Conservation (phyloP, 1,284 basidiomycete genomes). For the Coniophora puteana region DNA sequence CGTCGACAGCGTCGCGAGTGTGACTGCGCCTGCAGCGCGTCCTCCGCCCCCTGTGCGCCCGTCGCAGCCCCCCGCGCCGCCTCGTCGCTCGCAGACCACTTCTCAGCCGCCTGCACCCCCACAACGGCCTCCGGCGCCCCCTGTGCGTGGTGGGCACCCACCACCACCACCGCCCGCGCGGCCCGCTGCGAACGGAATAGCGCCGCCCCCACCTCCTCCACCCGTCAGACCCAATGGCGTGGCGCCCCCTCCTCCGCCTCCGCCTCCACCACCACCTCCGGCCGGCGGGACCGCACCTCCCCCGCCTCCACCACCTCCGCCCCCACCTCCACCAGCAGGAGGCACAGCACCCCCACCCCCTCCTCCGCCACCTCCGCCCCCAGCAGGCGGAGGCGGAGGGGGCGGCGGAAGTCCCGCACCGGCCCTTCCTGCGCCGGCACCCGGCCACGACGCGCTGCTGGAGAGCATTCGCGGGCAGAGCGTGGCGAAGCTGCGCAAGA, state of each 20-base stretch:
- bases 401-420: constrained; percentile 23
- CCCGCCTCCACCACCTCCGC: constrained; percentile 31
- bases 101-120: constrained; percentile 28
- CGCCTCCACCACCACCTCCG: constrained; percentile 32
- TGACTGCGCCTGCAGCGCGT: constrained; percentile 22
- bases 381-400: constrained; percentile 15
- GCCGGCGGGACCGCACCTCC: constrained; percentile 21
- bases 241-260: constrained; percentile 29
- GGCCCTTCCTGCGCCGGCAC: constrained; percentile 32
- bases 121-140: constrained; percentile 22
- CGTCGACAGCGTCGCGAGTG: constrained; percentile 27
- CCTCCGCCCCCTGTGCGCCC: constrained; percentile 22
- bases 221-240: constrained; percentile 25
- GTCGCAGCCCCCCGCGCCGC: constrained; percentile 24
- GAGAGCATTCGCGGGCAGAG: constrained; percentile 53
- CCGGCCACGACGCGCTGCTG: constrained; percentile 54
- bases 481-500: constrained; percentile 74
- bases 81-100: too few species aligned
- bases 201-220: constrained; percentile 27
- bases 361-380: constrained; percentile 28
- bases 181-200: constrained; percentile 27
- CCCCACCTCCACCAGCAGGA: constrained; percentile 26
- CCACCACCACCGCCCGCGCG: constrained; percentile 25
- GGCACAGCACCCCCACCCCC: constrained; percentile 29
- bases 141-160: constrained; percentile 23